A percentile compares a stretch with the other conserved stretches of the same genome.
These are phyloP conservation scores for Pseudogymnoascus sp. DNA, from an alignment of 2,329 filamentous ascomycete species.

Conservation along the genomic window DNA sequence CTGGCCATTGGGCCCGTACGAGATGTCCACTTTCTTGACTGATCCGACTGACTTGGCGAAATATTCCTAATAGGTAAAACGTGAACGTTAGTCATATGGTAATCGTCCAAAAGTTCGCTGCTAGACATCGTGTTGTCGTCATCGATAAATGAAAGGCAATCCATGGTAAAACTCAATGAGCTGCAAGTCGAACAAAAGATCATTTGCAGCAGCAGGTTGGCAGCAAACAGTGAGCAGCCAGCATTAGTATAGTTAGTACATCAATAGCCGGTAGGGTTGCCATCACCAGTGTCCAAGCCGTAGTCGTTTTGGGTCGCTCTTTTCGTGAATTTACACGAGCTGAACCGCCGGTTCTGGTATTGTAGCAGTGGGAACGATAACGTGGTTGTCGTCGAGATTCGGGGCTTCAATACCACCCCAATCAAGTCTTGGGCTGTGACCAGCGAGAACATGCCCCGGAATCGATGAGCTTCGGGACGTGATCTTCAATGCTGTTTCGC, in stretches of 20 bases:
- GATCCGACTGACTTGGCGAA: conserved; percentile 80
- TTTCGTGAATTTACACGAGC: background rate
- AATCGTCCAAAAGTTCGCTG: conserved; percentile 30
- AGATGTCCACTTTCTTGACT: conserved; percentile 84
- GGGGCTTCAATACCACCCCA: background rate
- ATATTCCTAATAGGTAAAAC: conserved; percentile 76
- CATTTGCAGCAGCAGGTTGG: conserved; percentile 21
- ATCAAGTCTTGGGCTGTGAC: background rate
- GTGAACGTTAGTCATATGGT: conserved; percentile 56
- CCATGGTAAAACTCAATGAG: conserved; percentile 7
- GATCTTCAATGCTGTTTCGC: background rate
- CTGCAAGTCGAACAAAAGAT: conserved; percentile 23
- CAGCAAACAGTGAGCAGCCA: conserved; percentile 55
- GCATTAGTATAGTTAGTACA: conserved; percentile 33
- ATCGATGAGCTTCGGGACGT: background rate
- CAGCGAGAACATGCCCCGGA: background rate
- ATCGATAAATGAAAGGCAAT: conserved; percentile 5
- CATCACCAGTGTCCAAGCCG: background rate
- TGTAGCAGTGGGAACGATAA: background rate
- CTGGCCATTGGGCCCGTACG: conserved; percentile 84
- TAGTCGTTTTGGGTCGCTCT: background rate
- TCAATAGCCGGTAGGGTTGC: background rate
- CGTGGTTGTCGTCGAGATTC: background rate
- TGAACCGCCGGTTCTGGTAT: background rate
- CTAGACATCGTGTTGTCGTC: conserved; percentile 18